phyloP scores from a whole-genome alignment of 2,329 filamentous ascomycete genomes.

The Arachnopeziza araneosa region DNA sequence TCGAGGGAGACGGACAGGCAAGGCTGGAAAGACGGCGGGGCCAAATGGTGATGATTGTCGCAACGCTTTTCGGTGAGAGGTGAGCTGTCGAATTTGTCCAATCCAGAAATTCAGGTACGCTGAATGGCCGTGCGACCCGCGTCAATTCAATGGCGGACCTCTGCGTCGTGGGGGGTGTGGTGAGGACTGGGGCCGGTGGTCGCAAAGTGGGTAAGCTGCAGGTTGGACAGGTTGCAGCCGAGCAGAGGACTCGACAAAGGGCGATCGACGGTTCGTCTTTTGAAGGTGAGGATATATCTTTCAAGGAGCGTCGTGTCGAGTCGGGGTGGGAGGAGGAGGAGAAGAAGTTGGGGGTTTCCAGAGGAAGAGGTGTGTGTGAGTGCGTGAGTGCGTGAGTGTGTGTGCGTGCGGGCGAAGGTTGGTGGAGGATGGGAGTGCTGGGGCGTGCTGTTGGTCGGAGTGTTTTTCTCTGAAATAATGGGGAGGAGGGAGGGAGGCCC shows the following conservation, averaged over 20 bases:
- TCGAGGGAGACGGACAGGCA: not conserved
- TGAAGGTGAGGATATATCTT: slow-evolving; percentile 2
- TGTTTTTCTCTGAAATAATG: not conserved
- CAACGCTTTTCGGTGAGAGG: slow-evolving; percentile 5
- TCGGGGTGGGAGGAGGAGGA: not conserved
- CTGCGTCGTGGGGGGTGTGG: not conserved
- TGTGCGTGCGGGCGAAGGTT: not conserved
- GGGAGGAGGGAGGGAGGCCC: too few species aligned
- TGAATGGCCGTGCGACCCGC: slow-evolving; percentile 12
- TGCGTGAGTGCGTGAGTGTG: not conserved
- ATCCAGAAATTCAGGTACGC: slow-evolving; percentile 8
- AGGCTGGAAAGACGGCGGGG: too few species aligned
- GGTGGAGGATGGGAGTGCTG: not conserved
- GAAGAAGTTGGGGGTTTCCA: not conserved
- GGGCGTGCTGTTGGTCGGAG: not conserved
- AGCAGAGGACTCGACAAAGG: not conserved
- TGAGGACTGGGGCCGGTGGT: not conserved
- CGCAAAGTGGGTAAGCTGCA: not conserved
- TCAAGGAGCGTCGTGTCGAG: slow-evolving; percentile 3
- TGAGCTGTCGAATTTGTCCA: slow-evolving; percentile 13
- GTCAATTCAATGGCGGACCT: slow-evolving; percentile 1
- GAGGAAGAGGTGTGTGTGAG: not conserved
- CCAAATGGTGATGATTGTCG: not conserved
- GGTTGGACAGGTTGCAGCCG: not conserved
- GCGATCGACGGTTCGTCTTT: not conserved